Base-by-base conservation (phyloP, 768 basidiomycete species). In the Trametes cingulata region DNA sequence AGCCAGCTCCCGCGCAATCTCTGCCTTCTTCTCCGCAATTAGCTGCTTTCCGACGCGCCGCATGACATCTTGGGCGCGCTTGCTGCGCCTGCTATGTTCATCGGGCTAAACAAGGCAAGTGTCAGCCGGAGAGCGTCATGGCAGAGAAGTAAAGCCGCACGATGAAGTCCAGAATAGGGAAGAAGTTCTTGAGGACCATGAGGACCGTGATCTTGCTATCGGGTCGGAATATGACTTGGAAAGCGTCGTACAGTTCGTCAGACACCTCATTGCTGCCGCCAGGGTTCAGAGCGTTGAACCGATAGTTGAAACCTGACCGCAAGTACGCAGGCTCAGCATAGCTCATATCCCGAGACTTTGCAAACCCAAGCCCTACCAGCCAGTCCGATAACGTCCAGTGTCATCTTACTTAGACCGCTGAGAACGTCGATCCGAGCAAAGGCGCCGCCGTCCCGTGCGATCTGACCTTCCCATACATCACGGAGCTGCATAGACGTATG, bases 351-450 rank as follows among this genome's bases (percentile, higher is more conserved):
- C 14, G 1, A 40, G 5, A 7, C 14, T 7, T 5, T 6, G n/a
- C 14, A 9, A 7, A 2, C 19, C 12, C 2, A 19, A n/a, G 20
- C 33, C 12, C 15, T 27, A 75, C 77, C 77, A 15, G 78, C 69
- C 36, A 73, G 71, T 6, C 78, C 78, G 39, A 79, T 78, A 36
- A 78, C 69, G 49, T 79, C 76, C 15, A 79, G 66, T 0, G 78
- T 77, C 58, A 70, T 67, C 58, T 64, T 71, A 46, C 62, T 70
- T 10, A 78, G 56, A 69, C 76, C 76, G 0, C 69, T 64, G 5
- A 74, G 50, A 14, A 73, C 65, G 20, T 80, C 72, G 13, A 77
- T 67, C 8, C 69, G 69, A 0, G 59, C 60, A 14, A 61, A 53
- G 1, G 52, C 57, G 14, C 58, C 65, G 33, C 29, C 29, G 4